Conservation (phyloP, 768 basidiomycete species). For the Dioszegia crocea region DNA sequence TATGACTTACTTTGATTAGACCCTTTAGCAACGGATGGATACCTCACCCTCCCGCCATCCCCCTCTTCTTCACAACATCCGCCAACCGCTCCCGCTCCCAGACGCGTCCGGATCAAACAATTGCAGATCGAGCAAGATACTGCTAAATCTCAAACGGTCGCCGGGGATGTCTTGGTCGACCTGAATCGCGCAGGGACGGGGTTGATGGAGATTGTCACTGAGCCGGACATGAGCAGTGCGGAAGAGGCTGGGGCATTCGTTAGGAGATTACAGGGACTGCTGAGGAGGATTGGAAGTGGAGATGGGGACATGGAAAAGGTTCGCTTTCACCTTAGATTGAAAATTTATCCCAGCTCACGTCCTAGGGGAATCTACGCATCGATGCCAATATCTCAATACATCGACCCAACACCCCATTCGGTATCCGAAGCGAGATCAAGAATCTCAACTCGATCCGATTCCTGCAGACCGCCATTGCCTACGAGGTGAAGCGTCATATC, state of each 20-base stretch:
- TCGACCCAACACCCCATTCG: slow-evolving; percentile 55
- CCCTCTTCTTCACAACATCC: too few relatives aligned
- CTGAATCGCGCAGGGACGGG: slow-evolving; percentile 85
- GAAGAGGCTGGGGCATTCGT: slow-evolving; percentile 90
- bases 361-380: slow-evolving; percentile 74
- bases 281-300: slow-evolving; percentile 78
- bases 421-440: slow-evolving; percentile 92
- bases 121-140: slow-evolving; percentile 80
- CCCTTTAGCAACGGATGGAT: slow-evolving; percentile 70
- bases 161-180: slow-evolving; percentile 59
- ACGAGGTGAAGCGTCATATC: slow-evolving; percentile 77
- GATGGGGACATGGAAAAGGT: slow-evolving; percentile 93
- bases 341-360: slow-evolving; percentile 51
- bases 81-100: neutral
- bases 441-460: slow-evolving; percentile 89
- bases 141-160: slow-evolving; percentile 34
- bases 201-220: slow-evolving; percentile 92
- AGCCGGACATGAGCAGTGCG: slow-evolving; percentile 73
- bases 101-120: slow-evolving; percentile 67
- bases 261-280: slow-evolving; percentile 68
- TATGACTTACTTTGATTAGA: slow-evolving; percentile 53
- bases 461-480: slow-evolving; percentile 81
- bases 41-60: slow-evolving; percentile 47
- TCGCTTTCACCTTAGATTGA: slow-evolving; percentile 51
- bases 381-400: slow-evolving; percentile 95